Evolutionary conservation across 2,329 filamentous ascomycete genomes (phyloP).

Genomic region (Sordariomycetes sp.): DNA sequence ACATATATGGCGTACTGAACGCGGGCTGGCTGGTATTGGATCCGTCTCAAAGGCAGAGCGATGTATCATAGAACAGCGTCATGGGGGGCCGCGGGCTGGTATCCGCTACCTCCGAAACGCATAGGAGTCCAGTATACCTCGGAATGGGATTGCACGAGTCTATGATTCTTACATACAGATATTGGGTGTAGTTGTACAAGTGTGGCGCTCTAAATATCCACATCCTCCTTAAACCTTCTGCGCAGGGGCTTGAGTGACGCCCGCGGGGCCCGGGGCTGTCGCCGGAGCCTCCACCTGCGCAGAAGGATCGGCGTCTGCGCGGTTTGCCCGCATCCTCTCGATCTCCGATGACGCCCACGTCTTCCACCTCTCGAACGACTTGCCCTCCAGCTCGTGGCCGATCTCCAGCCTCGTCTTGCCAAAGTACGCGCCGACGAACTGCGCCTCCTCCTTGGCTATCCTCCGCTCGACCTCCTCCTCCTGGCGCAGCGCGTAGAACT

Average conservation of each 20-base stretch:
- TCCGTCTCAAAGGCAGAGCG: background rate
- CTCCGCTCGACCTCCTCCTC: conserved; percentile 72
- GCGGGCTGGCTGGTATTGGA: conserved; percentile 4
- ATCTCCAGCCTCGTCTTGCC: conserved; percentile 66
- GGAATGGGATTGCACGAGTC: background rate
- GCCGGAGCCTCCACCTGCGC: conserved; percentile 12
- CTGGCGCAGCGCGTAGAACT: conserved; percentile 82
- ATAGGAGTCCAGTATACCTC: background rate
- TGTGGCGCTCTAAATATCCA: background rate
- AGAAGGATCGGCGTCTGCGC: conserved; percentile 20
- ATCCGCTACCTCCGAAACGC: too few species aligned
- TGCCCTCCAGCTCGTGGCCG: conserved; percentile 73
- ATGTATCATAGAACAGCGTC: background rate
- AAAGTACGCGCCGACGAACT: conserved; percentile 79
- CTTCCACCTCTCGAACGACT: conserved; percentile 77
- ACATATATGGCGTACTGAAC: conserved; percentile 26
- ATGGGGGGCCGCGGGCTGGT: too few species aligned
- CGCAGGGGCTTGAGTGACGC: background rate
- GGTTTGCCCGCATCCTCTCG: conserved; percentile 25
- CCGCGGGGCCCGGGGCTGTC: conserved; percentile 6
- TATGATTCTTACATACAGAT: conserved; percentile 1
- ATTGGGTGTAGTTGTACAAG: conserved; percentile 2
- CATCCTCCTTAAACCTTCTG: background rate
- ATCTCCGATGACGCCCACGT: conserved; percentile 53
- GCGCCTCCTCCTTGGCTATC: conserved; percentile 79